Conservation (phyloP, 2,329 filamentous ascomycete genomes). For the Salinomyces thailandicus region DNA sequence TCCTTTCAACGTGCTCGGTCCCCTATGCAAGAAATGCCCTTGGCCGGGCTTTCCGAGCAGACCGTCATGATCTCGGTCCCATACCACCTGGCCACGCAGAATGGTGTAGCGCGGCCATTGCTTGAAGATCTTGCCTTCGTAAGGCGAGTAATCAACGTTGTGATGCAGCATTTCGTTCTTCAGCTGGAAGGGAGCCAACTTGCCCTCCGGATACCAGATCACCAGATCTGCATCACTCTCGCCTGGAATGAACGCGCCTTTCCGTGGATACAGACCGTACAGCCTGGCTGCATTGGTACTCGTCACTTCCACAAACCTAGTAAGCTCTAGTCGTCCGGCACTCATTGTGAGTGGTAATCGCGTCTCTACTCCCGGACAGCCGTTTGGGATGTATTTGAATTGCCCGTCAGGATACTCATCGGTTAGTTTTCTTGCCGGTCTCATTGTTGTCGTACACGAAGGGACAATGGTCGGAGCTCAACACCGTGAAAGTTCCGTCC, state of each 20-base stretch:
- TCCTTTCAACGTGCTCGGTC: slow-evolving; percentile 26
- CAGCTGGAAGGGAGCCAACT: slow-evolving; percentile 34
- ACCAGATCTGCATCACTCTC: slow-evolving; percentile 46
- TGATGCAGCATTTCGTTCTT: slow-evolving; percentile 49
- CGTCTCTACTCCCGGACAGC: slow-evolving; percentile 49
- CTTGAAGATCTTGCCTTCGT: slow-evolving; percentile 41
- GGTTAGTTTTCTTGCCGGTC: slow-evolving; percentile 39
- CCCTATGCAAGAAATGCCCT: slow-evolving; percentile 40
- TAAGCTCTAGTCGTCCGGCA: slow-evolving; percentile 32
- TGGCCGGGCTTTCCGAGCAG: slow-evolving; percentile 34
- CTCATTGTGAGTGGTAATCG: slow-evolving; percentile 40
- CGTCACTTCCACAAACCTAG: slow-evolving; percentile 46
- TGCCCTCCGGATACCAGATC: slow-evolving; percentile 45
- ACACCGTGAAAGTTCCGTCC: slow-evolving; percentile 44
- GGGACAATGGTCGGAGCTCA: slow-evolving; percentile 42
- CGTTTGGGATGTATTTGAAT: slow-evolving; percentile 51
- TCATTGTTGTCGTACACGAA: slow-evolving; percentile 41
- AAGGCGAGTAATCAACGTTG: slow-evolving; percentile 50
- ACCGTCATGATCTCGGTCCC: slow-evolving; percentile 43
- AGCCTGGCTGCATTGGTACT: slow-evolving; percentile 47
- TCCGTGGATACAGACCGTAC: slow-evolving; percentile 44
- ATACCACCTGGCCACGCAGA: slow-evolving; percentile 45
- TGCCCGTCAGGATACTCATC: slow-evolving; percentile 34
- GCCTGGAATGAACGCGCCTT: slow-evolving; percentile 43
- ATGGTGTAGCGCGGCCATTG: slow-evolving; percentile 52